Conservation (phyloP, 2,329 filamentous ascomycete genomes). For the Fusarium avenaceum region DNA sequence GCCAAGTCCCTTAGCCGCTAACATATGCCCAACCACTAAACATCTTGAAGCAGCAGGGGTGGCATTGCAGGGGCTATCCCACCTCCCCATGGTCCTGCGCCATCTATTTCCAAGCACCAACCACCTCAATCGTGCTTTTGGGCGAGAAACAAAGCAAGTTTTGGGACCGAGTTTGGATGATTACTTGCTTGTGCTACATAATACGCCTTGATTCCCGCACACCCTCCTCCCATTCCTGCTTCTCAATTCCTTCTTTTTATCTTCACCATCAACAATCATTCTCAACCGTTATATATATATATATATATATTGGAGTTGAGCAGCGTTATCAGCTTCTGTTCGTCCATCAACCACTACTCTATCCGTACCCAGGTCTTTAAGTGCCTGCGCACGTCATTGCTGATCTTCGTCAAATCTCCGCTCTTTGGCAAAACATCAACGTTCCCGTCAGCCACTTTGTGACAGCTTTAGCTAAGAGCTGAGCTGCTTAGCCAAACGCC, state of each 20-base stretch:
- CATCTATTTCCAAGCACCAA: constrained; percentile 42
- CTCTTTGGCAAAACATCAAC: constrained; percentile 10
- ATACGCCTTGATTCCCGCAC: constrained; percentile 31
- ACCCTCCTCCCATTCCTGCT: constrained; percentile 11
- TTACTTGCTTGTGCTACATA: constrained; percentile 33
- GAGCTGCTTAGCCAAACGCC: constrained; percentile 18
- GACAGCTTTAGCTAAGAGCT: not conserved
- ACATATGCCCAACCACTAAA: constrained; percentile 37
- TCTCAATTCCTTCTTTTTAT: constrained; percentile 2
- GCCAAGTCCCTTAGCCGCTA: constrained; percentile 2
- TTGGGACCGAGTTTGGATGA: constrained; percentile 18
- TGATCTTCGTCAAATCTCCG: not conserved
- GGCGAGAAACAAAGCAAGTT: constrained; percentile 18
- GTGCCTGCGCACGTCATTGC: constrained; percentile 21
- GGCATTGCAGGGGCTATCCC: constrained; percentile 31
- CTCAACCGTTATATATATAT: constrained; percentile 2
- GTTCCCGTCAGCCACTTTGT: not conserved
- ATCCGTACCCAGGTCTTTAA: constrained; percentile 9
- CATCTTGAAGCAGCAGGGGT: constrained; percentile 27
- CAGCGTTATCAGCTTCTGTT: constrained; percentile 5
- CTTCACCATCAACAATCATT: constrained; percentile 19
- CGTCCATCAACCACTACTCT: not conserved
- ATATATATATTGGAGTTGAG: not conserved
- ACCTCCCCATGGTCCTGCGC: constrained; percentile 38
- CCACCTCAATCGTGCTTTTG: constrained; percentile 24